Evolutionary conservation across 2,329 filamentous ascomycete genomes (phyloP), one percentile per base, ranked within the genome.

Genomic region (Pseudogymnoascus sp.): DNA sequence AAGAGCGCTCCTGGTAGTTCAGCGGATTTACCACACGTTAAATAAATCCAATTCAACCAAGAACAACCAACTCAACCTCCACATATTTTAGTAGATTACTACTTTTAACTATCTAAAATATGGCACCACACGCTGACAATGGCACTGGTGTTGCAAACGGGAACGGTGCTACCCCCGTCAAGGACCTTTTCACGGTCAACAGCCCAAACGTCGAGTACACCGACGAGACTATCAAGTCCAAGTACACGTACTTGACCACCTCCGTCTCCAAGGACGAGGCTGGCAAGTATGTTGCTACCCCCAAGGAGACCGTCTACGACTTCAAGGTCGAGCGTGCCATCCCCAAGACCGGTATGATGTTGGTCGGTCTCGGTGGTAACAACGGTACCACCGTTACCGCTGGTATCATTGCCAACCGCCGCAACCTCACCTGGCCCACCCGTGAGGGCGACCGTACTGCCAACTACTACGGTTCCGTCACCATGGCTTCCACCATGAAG

Each of bases 401-500:
- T 64, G 94, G 93, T 75, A 96, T 99, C 76, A 83, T 99, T 73
- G 94, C 93, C 77, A 99, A 99, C 78, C 89, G 90, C 73, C 89
- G 87, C 69, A 82, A 85, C 62, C 83, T 97, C 62, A 80, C 81
- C 64, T 99, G 94, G 94, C 90, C 97, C 66, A 97, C 94, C 70
- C 92, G 93, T 71, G 91, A 97, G 76, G 92, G 92, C 60, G 78
- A 83, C 68, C 90, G 86, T 66, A 80, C 84, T 66, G 88, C 94
- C 76, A 99, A 99, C 79, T 99, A 97, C 84, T 99, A 97, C 75
- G 94, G 94, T 71, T 99, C 94, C 62, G 85, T 97, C 69, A 85
- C 97, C 76, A 97, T 99, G 94, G 83, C 88, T 66, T 97, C 94
- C 18, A 99, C 94, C 67, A 86, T 97, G 79, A 99, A 97, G 84